Evolutionary conservation across 208 protist genomes (phyloP), one percentile per base, ranked within the genome.

Genomic region (Acanthamoeba pearcei): DNA sequence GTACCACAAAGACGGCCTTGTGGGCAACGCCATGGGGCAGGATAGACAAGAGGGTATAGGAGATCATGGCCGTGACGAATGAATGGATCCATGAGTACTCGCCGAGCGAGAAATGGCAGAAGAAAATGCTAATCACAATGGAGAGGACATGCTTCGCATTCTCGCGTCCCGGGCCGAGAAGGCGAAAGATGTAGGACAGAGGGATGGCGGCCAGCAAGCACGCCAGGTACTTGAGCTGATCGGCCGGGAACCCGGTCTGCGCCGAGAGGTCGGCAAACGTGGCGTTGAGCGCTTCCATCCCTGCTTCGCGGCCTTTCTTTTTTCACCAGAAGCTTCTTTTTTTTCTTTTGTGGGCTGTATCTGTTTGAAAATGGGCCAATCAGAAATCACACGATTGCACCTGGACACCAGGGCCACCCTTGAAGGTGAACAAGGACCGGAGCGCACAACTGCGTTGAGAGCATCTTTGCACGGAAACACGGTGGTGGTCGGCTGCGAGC

Each of bases 1-100:
- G 24, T 83, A 94, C 90, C n/a, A 94, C 90, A 82, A 94, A 94
- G 70, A 94, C 90, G 42, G 68, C 66, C 32, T 82, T 76, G 66
- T 94, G 90, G 24, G 90, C 60, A 32, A 83, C 17, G 49, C 90
- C 66, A 38, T 83, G 90, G 17, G 90, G 90, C n/a, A 76, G 32
- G 46, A 82, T 32, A 27, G 29, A 22, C 19, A 94, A 19, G 55
- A 94, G 42, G 19, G 46, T 22, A 51, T 94, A 94, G 90, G 68
- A 83, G 29, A 94, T 51, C 49, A 32, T 82, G 32, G 90, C 12
- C 17, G 66, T 68, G 6, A 94, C 8, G 66, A 82, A 1, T 46
- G 90, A 55, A 53, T 94, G 90, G 9, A 53, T 60, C 90, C 90
- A 94, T 15, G 90, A 82, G 90, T 68, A 94, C 42, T 46, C 35